Conservation (phyloP, 352 stramenopile genomes). For the Blastocystis sp. region DNA sequence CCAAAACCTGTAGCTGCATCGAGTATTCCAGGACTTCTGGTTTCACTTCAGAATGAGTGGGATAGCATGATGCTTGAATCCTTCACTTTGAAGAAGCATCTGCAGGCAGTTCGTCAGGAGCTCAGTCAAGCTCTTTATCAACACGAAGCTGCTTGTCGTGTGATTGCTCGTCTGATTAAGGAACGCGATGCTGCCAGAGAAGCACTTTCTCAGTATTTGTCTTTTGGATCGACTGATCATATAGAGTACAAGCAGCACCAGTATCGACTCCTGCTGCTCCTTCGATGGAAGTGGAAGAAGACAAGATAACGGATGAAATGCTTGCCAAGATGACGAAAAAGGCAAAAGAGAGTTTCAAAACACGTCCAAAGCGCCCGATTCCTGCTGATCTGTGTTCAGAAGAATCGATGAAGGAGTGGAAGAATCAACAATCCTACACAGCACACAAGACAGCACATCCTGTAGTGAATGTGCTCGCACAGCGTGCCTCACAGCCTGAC, state of each 20-base stretch:
- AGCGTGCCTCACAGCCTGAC: conserved; percentile 56
- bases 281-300: conserved; percentile 60
- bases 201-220: conserved; percentile 72
- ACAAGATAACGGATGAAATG: conserved; percentile 66
- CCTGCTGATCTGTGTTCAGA: conserved; percentile 69
- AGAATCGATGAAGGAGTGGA: conserved; percentile 67
- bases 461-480: conserved; percentile 72
- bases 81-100: conserved; percentile 86
- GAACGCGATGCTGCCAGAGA: conserved; percentile 76
- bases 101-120: conserved; percentile 89
- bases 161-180: conserved; percentile 85
- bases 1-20: conserved; percentile 59
- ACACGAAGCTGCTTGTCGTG: conserved; percentile 89
- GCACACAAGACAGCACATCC: conserved; percentile 73
- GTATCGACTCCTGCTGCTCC: background rate
- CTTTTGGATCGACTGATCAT: background rate
- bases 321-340: conserved; percentile 63
- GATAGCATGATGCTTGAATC: conserved; percentile 88
- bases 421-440: conserved; percentile 67
- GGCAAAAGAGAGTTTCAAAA: conserved; percentile 68
- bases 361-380: conserved; percentile 59
- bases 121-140: conserved; percentile 90
- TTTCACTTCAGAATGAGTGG: conserved; percentile 85
- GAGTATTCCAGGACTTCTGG: conserved; percentile 70
- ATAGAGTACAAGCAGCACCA: conserved; percentile 26